Evolutionary conservation across 2,329 filamentous ascomycete species (phyloP), one percentile per base, ranked within the genome.

Genomic region (Trichoderma pleuroti): DNA sequence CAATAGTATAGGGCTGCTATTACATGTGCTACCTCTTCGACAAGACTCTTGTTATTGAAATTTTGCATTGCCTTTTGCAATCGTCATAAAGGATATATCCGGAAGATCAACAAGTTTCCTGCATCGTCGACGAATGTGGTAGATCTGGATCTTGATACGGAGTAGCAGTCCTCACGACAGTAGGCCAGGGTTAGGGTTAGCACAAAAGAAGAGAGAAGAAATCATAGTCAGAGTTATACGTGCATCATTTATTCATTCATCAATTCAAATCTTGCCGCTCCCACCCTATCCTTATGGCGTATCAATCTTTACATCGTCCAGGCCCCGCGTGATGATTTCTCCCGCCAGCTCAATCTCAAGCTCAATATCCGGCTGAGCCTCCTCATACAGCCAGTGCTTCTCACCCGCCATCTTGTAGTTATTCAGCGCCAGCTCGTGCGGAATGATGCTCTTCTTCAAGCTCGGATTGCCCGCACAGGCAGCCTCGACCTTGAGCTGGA

Each of bases 401-500:
- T 85, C 83, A 63, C 82, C 82, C 30, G 83, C 83, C 83, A 85
- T 84, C 54, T 73, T 74, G 57, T 80, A 82, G 73, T 82, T 83
- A 74, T 79, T 78, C 21, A 76, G 74, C 14, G 80, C 81, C 72
- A 82, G 76, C 73, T 82, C 81, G 68, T 82, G 77, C 56, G 77
- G 78, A 73, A 84, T 81, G 67, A 84, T 72, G 42, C 76, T 76
- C 80, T 84, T 85, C 63, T 80, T 75, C 30, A 85, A 74, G 59
- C 76, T 76, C n/a, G 78, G 76, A 72, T 79, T 80, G 36, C 81
- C 80, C 2, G 85, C 86, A 0, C 77, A 78, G 5, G 91, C 91
- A 0, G 91, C 90, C 80, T 93, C 91, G 46, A 89, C 88, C 74
- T 86, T 82, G 65, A 93, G 81, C 81, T 93, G 91, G 36, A 92